Percentiles rank a stretch among this genome's conserved stretches.
Conservation (phyloP, 2,329 filamentous ascomycete genomes). For the Cyphellophora europaea region DNA sequence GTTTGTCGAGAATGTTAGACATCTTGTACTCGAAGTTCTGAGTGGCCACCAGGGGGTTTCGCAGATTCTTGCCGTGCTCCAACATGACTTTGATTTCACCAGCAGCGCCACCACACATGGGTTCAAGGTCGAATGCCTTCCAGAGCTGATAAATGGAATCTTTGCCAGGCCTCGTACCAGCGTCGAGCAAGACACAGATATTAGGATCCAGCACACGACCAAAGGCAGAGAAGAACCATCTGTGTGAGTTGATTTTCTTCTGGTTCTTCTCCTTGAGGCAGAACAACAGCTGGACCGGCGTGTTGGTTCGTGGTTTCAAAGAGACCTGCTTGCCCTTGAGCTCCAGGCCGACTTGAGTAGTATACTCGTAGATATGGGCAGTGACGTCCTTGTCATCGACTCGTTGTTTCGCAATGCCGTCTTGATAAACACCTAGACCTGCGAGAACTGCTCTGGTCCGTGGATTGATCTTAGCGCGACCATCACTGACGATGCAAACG, state of each 20-base stretch:
- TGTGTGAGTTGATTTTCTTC: constrained; percentile 99
- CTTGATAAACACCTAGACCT: constrained; percentile 92
- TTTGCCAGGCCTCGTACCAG: constrained; percentile 85
- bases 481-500: constrained; percentile 93
- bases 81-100: constrained; percentile 99
- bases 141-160: constrained; percentile 96
- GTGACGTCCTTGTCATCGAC: constrained; percentile 96
- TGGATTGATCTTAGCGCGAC: constrained; percentile 92
- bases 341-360: constrained; percentile 57
- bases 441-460: constrained; percentile 82
- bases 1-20: constrained; percentile 98
- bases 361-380: constrained; percentile 85
- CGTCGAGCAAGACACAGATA: constrained; percentile 92
- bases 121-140: constrained; percentile 97
- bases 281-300: constrained; percentile 93
- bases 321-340: constrained; percentile 85
- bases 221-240: constrained; percentile 99
- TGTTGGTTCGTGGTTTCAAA: constrained; percentile 69
- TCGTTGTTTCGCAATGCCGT: constrained; percentile 96
- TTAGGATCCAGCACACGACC: constrained; percentile 87
- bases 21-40: constrained; percentile 99
- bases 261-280: constrained; percentile 99
- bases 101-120: constrained; percentile 94
- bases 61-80: constrained; percentile 70
- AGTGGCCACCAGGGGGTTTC: constrained; percentile 89